These are phyloP conservation scores for Lentithecium fluviatile DNA, from an alignment of 495 filamentous ascomycete genomes.

Conservation along the genomic window DNA sequence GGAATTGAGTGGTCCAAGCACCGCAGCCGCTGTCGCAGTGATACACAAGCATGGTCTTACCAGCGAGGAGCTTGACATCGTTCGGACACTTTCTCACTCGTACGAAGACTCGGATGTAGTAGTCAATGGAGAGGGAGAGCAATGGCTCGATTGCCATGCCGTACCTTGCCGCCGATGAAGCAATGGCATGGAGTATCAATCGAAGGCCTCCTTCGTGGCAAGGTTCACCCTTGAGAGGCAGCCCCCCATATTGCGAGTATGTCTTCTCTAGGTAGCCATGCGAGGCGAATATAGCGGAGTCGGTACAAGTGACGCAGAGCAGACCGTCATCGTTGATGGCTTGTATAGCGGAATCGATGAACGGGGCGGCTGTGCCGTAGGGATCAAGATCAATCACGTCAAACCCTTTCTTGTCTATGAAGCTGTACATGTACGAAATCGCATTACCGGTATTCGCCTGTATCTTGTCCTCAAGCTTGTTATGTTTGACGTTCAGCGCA, in stretches of 20 bases:
- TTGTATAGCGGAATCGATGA: constrained; percentile 86
- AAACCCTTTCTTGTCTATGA: constrained; percentile 53
- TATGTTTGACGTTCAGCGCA: constrained; percentile 78
- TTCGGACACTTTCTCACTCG: constrained; percentile 72
- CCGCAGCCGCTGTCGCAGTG: constrained; percentile 88
- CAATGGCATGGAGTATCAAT: constrained; percentile 76
- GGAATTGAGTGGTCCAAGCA: constrained; percentile 74
- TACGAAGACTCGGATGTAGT: constrained; percentile 89
- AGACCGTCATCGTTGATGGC: constrained; percentile 81
- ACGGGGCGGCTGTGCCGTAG: constrained; percentile 87
- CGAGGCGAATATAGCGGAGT: constrained; percentile 91
- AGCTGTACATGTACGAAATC: constrained; percentile 80
- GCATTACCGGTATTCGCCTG: constrained; percentile 74
- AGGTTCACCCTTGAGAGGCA: constrained; percentile 76
- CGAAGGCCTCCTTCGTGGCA: constrained; percentile 89
- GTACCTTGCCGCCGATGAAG: constrained; percentile 75
- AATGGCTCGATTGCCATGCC: constrained; percentile 90
- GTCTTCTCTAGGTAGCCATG: constrained; percentile 90
- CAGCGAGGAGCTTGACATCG: constrained; percentile 82
- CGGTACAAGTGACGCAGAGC: constrained; percentile 93
- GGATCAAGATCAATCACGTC: constrained; percentile 97
- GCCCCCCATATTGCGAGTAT: constrained; percentile 84
- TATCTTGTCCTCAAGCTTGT: constrained; percentile 68
- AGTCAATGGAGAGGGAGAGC: constrained; percentile 90
- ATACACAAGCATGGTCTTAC: constrained; percentile 91